A percentile compares a stretch with the other conserved stretches of the same genome.
These are phyloP conservation scores for Aspergillus fijiensis DNA, from an alignment of 2,329 filamentous ascomycete genomes.

Conservation along the genomic window DNA sequence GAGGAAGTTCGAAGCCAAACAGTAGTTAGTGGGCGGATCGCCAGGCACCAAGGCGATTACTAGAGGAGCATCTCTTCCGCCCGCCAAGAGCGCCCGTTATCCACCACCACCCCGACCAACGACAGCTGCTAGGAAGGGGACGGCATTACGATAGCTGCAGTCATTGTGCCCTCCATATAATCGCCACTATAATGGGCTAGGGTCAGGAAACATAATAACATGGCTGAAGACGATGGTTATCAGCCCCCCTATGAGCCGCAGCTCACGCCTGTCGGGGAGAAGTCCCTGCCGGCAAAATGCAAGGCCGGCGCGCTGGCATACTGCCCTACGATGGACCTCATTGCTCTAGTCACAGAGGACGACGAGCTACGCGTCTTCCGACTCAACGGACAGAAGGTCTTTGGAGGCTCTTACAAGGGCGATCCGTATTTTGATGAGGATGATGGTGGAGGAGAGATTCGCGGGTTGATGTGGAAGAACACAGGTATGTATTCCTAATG, in stretches of 20 bases:
- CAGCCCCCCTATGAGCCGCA: constrained; percentile 27
- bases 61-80: constrained; percentile 11
- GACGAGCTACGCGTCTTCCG: constrained; percentile 74
- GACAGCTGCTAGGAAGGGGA: background rate
- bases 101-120: constrained; percentile 13
- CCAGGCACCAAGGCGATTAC: background rate
- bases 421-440: constrained; percentile 42
- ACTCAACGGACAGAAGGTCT: constrained; percentile 70
- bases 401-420: constrained; percentile 47
- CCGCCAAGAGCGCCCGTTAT: constrained; percentile 18
- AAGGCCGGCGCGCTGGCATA: constrained; percentile 60
- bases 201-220: constrained; percentile 9
- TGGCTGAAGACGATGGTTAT: constrained; percentile 23
- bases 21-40: background rate
- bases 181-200: constrained; percentile 27
- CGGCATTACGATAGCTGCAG: background rate
- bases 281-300: constrained; percentile 43
- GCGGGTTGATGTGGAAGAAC: constrained; percentile 62
- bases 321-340: constrained; percentile 82
- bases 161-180: background rate
- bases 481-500: constrained; percentile 54
- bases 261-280: constrained; percentile 42
- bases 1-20: no score
- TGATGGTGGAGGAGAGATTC: constrained; percentile 44
- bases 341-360: constrained; percentile 67